These are phyloP conservation scores for Daphne laureola DNA, from an alignment of 441 rosid species.

Conservation along the genomic window DNA sequence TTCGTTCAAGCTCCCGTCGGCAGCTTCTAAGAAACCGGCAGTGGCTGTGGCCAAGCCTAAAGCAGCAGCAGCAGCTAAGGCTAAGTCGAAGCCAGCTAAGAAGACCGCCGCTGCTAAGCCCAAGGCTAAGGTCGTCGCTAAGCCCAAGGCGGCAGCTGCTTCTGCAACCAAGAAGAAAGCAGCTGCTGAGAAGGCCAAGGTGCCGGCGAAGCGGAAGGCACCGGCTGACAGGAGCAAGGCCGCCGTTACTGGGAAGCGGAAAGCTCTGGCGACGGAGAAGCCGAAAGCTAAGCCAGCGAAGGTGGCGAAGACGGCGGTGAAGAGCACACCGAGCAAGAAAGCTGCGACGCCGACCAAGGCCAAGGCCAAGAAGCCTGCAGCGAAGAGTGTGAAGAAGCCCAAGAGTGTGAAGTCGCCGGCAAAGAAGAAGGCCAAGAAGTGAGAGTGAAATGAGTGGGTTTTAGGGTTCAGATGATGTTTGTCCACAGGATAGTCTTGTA, in stretches of 20 bases:
- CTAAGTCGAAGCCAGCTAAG: conserved; percentile 6
- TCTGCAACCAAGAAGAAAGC: conserved; percentile 11
- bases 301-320: conserved; percentile 20
- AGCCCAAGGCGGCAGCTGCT: conserved; percentile 12
- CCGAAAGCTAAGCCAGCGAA: conserved; percentile 25
- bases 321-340: conserved; percentile 17
- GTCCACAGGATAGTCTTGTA: conserved; percentile 5
- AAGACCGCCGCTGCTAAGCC: conserved; percentile 6
- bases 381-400: conserved; percentile 23
- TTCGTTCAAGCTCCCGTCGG: conserved; percentile 34
- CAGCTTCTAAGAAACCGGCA: conserved; percentile 16
- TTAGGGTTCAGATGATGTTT: neutral
- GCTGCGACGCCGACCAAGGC: conserved; percentile 26
- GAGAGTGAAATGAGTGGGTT: neutral
- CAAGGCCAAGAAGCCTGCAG: conserved; percentile 15
- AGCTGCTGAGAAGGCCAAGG: conserved; percentile 13
- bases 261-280: conserved; percentile 16
- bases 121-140: conserved; percentile 5
- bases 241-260: conserved; percentile 8
- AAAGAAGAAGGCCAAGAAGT: conserved; percentile 18
- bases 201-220: conserved; percentile 16
- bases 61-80: conserved; percentile 4
- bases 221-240: conserved; percentile 21
- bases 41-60: conserved; percentile 11
- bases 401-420: conserved; percentile 32